phyloP scores from a whole-genome alignment of 495 filamentous ascomycete species.

The Articulospora tetracladia region DNA sequence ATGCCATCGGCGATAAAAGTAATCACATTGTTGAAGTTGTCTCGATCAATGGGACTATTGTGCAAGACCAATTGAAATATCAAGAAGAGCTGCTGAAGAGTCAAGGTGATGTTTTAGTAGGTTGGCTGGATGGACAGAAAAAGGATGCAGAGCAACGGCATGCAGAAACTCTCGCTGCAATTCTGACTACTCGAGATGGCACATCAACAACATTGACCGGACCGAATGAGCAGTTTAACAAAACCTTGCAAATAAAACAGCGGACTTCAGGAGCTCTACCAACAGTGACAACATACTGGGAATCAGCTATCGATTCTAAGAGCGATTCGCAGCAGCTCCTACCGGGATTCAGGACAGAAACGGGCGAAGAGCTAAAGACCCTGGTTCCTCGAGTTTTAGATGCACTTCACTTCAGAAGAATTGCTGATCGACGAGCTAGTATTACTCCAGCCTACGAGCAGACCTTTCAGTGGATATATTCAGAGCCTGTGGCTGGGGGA shows the following conservation, averaged over 20 bases:
- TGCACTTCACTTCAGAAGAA: slow-evolving; percentile 23
- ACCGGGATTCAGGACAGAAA: background rate
- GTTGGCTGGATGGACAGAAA: no score
- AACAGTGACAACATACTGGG: background rate
- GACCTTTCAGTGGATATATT: slow-evolving; percentile 34
- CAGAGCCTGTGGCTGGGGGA: background rate
- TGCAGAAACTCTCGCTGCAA: slow-evolving; percentile 11
- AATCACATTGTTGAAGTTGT: slow-evolving; percentile 11
- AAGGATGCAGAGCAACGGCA: slow-evolving; percentile 17
- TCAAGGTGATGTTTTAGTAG: no score
- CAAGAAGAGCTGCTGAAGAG: background rate
- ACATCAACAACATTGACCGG: background rate
- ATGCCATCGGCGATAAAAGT: background rate
- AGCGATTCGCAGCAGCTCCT: no score
- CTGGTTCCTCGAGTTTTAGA: slow-evolving; percentile 20
- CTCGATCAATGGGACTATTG: slow-evolving; percentile 15
- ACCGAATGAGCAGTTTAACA: no score
- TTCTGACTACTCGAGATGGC: slow-evolving; percentile 1
- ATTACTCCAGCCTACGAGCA: slow-evolving; percentile 22
- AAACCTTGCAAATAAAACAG: no score
- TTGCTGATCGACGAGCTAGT: slow-evolving; percentile 20
- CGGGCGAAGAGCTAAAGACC: background rate
- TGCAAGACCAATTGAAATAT: background rate
- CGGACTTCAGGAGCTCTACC: background rate
- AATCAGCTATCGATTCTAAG: background rate